These are phyloP conservation scores for Tieghemiomyces parasiticus DNA, from an alignment of 192 early-diverging fungal species.

Conservation along the genomic window DNA sequence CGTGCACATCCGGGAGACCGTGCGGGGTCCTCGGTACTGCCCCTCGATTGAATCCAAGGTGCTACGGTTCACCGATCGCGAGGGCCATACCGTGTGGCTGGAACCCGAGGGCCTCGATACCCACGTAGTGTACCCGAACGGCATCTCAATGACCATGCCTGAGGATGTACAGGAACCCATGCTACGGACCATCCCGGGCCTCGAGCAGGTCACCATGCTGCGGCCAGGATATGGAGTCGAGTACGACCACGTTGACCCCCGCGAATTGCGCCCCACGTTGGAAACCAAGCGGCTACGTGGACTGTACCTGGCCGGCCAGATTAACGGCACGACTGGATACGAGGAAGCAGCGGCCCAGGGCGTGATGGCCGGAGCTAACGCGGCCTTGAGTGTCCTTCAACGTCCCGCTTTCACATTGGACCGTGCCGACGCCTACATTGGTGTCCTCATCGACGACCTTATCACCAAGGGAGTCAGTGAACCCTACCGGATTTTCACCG, in stretches of 20 bases:
- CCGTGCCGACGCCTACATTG: conserved; percentile 66
- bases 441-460: conserved; percentile 68
- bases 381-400: conserved; percentile 38
- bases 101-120: conserved; percentile 66
- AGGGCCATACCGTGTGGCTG: conserved; percentile 60
- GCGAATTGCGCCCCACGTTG: conserved; percentile 53
- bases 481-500: conserved; percentile 69
- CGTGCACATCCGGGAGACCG: conserved; percentile 72
- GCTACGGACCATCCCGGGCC: conserved; percentile 52
- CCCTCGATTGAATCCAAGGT: conserved; percentile 74
- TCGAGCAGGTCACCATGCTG: conserved; percentile 58
- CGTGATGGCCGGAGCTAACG: conserved; percentile 62
- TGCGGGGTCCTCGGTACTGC: conserved; percentile 69
- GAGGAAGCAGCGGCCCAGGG: conserved; percentile 75
- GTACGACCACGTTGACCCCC: conserved; percentile 72
- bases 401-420: conserved; percentile 42
- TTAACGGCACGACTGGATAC: conserved; percentile 79
- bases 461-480: conserved; percentile 69
- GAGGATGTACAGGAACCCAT: conserved; percentile 57
- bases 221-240: conserved; percentile 73
- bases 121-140: conserved; percentile 65
- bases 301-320: conserved; percentile 68
- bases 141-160: conserved; percentile 73
- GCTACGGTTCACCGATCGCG: conserved; percentile 46
- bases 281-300: conserved; percentile 67